Base-by-base conservation (phyloP, 345 rosid species). In the Mallotus nudiflorus region DNA sequence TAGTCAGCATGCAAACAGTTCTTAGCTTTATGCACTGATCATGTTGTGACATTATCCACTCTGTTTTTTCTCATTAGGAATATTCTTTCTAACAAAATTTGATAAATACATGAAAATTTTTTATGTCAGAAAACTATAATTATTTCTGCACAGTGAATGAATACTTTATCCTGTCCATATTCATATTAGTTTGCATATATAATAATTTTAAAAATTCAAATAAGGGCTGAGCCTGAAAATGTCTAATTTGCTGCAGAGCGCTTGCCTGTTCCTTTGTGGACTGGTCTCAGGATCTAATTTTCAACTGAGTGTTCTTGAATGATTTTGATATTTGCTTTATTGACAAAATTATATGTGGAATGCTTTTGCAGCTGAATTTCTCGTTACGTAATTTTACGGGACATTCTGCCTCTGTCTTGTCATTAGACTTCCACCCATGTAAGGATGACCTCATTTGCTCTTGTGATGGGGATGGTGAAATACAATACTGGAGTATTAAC, bases 391-490 rank as follows among this genome's bases (percentile, higher is more conserved):
- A 75, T 25, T 88, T 95, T 84, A 67, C 77, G 73, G 99, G 99
- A 49, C 99, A 92, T 85, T 75, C 87, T 42, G 79, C 84, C 56
- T 40, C 83, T 72, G 98, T 95, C 45, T 78, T 77, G 75, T 92
- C 99, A 33, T 85, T 95, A 35, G 99, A 95, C 69, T 95, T 95
- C 84, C 99, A 95, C 75, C 98, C 99, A 48, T 82, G 72, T 74
- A 87, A 88, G 62, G 92, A 90, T 39, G 99, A 95, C 64, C 96
- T 92, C 72, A 85, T 95, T 78, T 90, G 99, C 79, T 95, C 99
- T 50, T 92, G 99, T 77, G 98, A 92, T 74, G 82, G 81, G 54
- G 86, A 89, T 75, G 96, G 97, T 53, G 98, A 90, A 77, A 95
- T 92, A 81, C 80, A 98, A 61, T 95, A 90, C 66, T 95, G 98